Evolutionary conservation across 768 basidiomycete genomes (phyloP).

Genomic region (Kwoniella newhampshirensis): DNA sequence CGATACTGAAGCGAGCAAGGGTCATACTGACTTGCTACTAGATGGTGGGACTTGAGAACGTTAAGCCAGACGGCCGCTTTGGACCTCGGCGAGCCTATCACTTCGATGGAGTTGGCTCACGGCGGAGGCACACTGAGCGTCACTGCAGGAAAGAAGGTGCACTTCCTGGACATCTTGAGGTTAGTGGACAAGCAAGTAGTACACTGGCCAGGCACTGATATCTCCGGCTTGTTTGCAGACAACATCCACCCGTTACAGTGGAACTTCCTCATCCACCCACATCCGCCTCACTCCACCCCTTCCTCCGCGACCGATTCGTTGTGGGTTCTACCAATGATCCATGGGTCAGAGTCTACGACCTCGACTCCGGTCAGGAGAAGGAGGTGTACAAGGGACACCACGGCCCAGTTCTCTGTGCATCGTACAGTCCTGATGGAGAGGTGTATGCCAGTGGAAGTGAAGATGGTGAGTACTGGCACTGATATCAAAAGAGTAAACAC

Average conservation of each 20-base stretch:
- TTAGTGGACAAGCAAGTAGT: conserved; percentile 54
- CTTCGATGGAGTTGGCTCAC: conserved; percentile 87
- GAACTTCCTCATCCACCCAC: conserved; percentile 83
- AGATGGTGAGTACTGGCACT: conserved; percentile 54
- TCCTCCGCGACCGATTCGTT: conserved; percentile 82
- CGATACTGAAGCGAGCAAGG: background rate
- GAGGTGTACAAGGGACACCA: conserved; percentile 96
- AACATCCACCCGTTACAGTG: conserved; percentile 69
- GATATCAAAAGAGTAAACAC: background rate
- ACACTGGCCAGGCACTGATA: background rate
- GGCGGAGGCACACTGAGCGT: conserved; percentile 78
- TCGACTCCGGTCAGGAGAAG: conserved; percentile 76
- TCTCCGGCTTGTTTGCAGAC: conserved; percentile 59
- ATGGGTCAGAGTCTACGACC: conserved; percentile 92
- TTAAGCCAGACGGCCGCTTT: conserved; percentile 69
- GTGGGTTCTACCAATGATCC: conserved; percentile 87
- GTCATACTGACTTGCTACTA: no score
- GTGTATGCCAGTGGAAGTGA: conserved; percentile 96
- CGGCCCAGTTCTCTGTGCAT: conserved; percentile 91
- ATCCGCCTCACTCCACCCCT: conserved; percentile 91
- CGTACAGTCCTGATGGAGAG: conserved; percentile 94
- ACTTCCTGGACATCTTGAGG: conserved; percentile 69
- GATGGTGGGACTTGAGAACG: conserved; percentile 96
- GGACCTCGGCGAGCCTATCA: conserved; percentile 74
- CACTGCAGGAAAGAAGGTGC: conserved; percentile 86